Conservation (phyloP, 2,329 filamentous ascomycete species). For the Stagonosporopsis tanaceti region DNA sequence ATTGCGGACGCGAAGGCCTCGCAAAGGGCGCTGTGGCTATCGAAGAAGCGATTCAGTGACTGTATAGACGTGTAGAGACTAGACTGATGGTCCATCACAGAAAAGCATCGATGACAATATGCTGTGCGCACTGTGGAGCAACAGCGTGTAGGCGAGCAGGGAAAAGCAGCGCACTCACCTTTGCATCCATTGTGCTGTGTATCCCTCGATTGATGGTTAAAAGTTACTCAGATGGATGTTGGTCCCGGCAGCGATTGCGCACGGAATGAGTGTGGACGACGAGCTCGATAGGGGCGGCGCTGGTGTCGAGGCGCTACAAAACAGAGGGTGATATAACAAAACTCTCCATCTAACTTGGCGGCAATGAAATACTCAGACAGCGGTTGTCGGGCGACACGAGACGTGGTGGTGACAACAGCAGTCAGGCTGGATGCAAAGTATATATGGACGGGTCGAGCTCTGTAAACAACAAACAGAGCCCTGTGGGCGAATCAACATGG, state of each 20-base stretch:
- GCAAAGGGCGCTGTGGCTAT: constrained; percentile 74
- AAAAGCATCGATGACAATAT: constrained; percentile 8
- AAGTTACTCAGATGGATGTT: constrained; percentile 11
- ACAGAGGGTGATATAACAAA: constrained; percentile 49
- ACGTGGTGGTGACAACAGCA: constrained; percentile 37
- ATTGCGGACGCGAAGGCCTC: constrained; percentile 69
- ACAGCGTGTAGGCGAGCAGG: constrained; percentile 10
- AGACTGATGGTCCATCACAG: neutral
- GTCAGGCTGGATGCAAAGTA: constrained; percentile 34
- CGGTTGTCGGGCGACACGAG: constrained; percentile 37
- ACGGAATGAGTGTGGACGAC: constrained; percentile 24
- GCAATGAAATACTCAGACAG: constrained; percentile 49
- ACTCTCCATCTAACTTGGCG: constrained; percentile 52
- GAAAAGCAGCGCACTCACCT: constrained; percentile 44
- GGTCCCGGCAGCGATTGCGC: constrained; percentile 19
- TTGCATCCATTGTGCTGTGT: constrained; percentile 53
- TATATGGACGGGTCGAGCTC: constrained; percentile 31
- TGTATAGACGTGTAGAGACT: constrained; percentile 4
- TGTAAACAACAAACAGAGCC: constrained; percentile 26
- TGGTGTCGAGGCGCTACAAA: constrained; percentile 43
- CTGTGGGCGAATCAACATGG: constrained; percentile 9
- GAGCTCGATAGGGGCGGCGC: constrained; percentile 38
- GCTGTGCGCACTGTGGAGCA: neutral
- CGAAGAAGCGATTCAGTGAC: constrained; percentile 29
- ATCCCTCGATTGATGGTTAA: constrained; percentile 31